Evolutionary conservation across 2,329 filamentous ascomycete genomes (phyloP).

Genomic region (Trichothecium roseum): DNA sequence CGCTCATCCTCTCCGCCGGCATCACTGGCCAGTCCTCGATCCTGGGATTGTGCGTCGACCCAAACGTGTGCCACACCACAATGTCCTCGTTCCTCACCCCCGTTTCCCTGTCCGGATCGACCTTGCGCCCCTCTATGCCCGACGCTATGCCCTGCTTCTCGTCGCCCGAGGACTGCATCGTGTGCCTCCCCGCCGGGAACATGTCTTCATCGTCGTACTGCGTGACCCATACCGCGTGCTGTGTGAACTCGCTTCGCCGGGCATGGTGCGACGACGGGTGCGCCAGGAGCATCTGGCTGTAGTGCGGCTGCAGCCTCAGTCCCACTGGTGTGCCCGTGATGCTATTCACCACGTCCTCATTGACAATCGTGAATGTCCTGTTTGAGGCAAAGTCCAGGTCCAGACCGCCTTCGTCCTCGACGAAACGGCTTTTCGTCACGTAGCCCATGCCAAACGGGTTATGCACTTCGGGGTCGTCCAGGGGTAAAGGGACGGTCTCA

Average conservation of each 20-base stretch:
- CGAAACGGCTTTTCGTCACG: conserved; percentile 26
- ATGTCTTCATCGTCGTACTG: conserved; percentile 30
- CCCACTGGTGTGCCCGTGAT: conserved; percentile 21
- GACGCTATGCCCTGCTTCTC: conserved; percentile 24
- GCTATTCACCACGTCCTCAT: background rate
- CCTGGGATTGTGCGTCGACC: conserved; percentile 54
- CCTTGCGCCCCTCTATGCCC: conserved; percentile 12
- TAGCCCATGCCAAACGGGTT: conserved; percentile 45
- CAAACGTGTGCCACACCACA: conserved; percentile 47
- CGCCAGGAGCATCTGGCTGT: conserved; percentile 35
- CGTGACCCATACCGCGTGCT: conserved; percentile 35
- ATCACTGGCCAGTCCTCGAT: conserved; percentile 61
- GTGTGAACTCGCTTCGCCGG: conserved; percentile 29
- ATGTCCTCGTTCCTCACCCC: conserved; percentile 36
- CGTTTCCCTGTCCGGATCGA: background rate
- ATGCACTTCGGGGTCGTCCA: conserved; percentile 22
- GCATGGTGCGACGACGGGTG: conserved; percentile 27
- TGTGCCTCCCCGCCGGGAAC: conserved; percentile 30
- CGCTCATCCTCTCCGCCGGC: conserved; percentile 47
- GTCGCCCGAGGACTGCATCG: conserved; percentile 34
- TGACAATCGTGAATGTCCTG: conserved; percentile 34
- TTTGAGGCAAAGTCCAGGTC: conserved; percentile 40
- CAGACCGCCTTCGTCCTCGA: conserved; percentile 33
- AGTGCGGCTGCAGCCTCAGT: conserved; percentile 32
- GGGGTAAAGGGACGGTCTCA: conserved; percentile 30